These are phyloP conservation scores for Xerocomus potaroensis DNA, from an alignment of 768 basidiomycete genomes.

Conservation along the genomic window DNA sequence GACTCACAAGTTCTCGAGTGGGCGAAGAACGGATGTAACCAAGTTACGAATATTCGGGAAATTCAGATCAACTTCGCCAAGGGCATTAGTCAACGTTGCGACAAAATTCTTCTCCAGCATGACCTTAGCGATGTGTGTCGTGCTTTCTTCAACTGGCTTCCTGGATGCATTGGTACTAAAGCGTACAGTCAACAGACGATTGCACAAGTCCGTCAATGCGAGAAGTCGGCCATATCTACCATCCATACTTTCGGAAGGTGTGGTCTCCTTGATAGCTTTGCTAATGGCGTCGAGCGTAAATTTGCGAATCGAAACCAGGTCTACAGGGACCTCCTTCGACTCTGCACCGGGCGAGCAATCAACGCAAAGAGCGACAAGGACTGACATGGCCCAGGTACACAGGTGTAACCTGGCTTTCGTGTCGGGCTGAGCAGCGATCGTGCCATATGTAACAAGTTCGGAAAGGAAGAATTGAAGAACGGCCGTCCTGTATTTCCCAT, in stretches of 20 bases:
- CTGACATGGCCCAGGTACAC: slow-evolving; percentile 85
- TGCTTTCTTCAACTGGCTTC: slow-evolving; percentile 63
- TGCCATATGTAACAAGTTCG: slow-evolving; percentile 76
- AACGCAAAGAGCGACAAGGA: slow-evolving; percentile 90
- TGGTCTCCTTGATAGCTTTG: slow-evolving; percentile 79
- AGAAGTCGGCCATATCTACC: slow-evolving; percentile 83
- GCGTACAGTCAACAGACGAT: slow-evolving; percentile 79
- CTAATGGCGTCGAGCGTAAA: slow-evolving; percentile 86
- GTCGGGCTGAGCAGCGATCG: slow-evolving; percentile 60
- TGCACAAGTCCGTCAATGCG: slow-evolving; percentile 81
- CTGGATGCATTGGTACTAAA: slow-evolving; percentile 50
- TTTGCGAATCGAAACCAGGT: slow-evolving; percentile 88
- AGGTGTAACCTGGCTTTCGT: slow-evolving; percentile 54
- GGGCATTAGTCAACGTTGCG: slow-evolving; percentile 76
- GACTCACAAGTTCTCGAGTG: slow-evolving; percentile 83
- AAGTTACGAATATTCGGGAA: slow-evolving; percentile 87
- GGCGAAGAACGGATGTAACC: slow-evolving; percentile 83
- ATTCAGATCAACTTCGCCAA: slow-evolving; percentile 92
- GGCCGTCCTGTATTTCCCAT: slow-evolving; percentile 57
- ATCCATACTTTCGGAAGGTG: slow-evolving; percentile 56
- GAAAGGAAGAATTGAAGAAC: slow-evolving; percentile 79
- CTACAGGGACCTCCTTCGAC: slow-evolving; percentile 69
- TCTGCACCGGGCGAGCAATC: slow-evolving; percentile 68
- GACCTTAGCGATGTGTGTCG: slow-evolving; percentile 90
- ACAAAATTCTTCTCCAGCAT: slow-evolving; percentile 99